Percentiles rank a stretch among this genome's conserved stretches.
Conservation (phyloP, 352 stramenopile genomes). For the Globisporangium heterothallicum region DNA sequence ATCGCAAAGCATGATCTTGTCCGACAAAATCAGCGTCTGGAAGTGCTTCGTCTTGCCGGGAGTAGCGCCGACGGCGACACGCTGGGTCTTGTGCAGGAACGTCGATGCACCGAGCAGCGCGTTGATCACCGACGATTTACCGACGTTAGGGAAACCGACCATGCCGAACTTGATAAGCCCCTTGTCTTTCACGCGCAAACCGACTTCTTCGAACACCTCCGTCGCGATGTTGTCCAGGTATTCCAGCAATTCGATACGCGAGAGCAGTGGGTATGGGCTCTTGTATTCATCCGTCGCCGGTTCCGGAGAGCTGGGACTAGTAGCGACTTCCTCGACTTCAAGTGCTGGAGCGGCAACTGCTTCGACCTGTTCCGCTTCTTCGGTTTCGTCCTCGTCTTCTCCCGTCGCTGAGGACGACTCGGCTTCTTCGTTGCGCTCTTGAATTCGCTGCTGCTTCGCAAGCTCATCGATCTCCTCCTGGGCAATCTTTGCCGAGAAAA, state of each 20-base stretch:
- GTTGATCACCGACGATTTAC: slow-evolving; percentile 99
- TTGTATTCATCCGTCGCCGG: slow-evolving; percentile 3
- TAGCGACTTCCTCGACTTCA: background rate
- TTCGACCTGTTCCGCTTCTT: slow-evolving; percentile 12
- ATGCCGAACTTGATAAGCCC: slow-evolving; percentile 93
- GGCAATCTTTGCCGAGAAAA: slow-evolving; percentile 97
- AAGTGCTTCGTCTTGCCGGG: slow-evolving; percentile 99
- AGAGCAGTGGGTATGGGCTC: slow-evolving; percentile 56
- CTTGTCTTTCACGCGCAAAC: slow-evolving; percentile 75
- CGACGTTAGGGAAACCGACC: slow-evolving; percentile 99
- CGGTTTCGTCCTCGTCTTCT: slow-evolving; percentile 3
- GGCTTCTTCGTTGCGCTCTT: slow-evolving; percentile 20
- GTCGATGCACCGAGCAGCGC: slow-evolving; percentile 95
- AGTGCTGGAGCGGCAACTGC: background rate
- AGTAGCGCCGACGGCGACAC: slow-evolving; percentile 96
- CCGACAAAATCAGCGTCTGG: slow-evolving; percentile 97
- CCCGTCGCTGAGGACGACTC: slow-evolving; percentile 11
- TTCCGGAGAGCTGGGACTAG: background rate
- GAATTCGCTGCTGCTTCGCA: slow-evolving; percentile 51
- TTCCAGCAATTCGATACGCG: slow-evolving; percentile 69
- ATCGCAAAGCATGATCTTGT: slow-evolving; percentile 99
- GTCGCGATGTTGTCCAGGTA: slow-evolving; percentile 56
- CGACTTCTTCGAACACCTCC: slow-evolving; percentile 49
- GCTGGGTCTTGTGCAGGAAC: slow-evolving; percentile 92
- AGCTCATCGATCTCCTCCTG: slow-evolving; percentile 89